These are phyloP conservation scores for Eragrostis tef DNA, from an alignment of 202 grass and related monocot genomes.

Conservation along the genomic window DNA sequence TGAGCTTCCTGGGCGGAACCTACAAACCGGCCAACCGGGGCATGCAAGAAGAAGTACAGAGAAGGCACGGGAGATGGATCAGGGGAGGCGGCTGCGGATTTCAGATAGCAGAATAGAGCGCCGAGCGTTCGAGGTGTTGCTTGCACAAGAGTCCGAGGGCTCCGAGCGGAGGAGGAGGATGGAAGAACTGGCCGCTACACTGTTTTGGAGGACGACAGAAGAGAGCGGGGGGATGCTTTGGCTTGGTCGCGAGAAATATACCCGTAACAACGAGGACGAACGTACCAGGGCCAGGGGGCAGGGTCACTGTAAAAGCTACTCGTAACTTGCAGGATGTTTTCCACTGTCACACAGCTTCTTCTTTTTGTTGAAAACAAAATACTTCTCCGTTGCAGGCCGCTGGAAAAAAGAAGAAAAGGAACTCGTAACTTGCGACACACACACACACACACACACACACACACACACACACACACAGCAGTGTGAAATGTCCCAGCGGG, in stretches of 20 bases:
- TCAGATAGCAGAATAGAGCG: conserved; percentile 6
- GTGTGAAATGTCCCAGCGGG: conserved; percentile 27
- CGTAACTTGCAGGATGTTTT: not conserved
- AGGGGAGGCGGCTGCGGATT: not conserved
- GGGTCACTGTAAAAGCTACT: conserved; percentile 39
- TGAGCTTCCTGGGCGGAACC: not conserved
- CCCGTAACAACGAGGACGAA: conserved; percentile 31
- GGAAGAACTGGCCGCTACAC: conserved; percentile 27
- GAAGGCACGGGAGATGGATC: not conserved
- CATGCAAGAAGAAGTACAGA: not conserved
- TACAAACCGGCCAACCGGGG: not conserved
- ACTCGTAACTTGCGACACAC: not conserved
- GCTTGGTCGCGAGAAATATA: conserved; percentile 33
- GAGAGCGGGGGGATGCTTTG: not conserved
- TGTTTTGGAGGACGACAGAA: not conserved
- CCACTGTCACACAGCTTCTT: not conserved
- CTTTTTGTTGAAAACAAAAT: not conserved
- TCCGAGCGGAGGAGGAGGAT: conserved; percentile 21
- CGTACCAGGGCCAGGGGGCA: conserved; percentile 6
- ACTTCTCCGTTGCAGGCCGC: not conserved
- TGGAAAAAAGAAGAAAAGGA: not conserved
- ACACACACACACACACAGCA: not conserved
- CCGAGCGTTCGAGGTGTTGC: not conserved
- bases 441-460: not conserved
- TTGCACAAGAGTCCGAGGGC: conserved; percentile 23